phyloP scores from a whole-genome alignment of 768 basidiomycete species.

The Flagelloscypha sp. region DNA sequence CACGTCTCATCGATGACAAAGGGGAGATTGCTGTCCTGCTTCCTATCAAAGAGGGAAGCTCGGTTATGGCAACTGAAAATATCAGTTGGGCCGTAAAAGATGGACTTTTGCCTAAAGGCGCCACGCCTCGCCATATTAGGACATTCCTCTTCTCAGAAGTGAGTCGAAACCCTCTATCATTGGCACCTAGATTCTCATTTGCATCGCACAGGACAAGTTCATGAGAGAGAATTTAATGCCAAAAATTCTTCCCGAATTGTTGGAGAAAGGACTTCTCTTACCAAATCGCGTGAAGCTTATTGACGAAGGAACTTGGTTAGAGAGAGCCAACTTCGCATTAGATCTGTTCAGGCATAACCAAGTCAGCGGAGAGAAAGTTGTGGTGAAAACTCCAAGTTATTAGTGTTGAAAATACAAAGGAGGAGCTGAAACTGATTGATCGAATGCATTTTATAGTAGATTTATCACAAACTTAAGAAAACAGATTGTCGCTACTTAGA shows the following conservation, averaged over 20 bases:
- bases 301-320: slow-evolving; percentile 33
- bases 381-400: no score
- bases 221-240: slow-evolving; percentile 37
- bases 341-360: slow-evolving; percentile 38
- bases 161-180: slow-evolving; percentile 6
- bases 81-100: slow-evolving; percentile 18
- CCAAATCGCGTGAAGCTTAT: slow-evolving; percentile 34
- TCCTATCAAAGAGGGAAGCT: slow-evolving; percentile 38
- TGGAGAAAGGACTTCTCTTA: slow-evolving; percentile 28
- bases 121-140: slow-evolving; percentile 29
- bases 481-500: no score
- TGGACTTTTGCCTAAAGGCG: slow-evolving; percentile 30
- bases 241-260: slow-evolving; percentile 34
- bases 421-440: no score
- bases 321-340: slow-evolving; percentile 33
- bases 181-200: slow-evolving; percentile 1
- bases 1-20: slow-evolving; percentile 26
- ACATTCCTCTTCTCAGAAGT: slow-evolving; percentile 35
- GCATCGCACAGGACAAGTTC: slow-evolving; percentile 26
- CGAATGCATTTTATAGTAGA: no score
- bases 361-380: slow-evolving; percentile 42
- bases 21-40: slow-evolving; percentile 35
- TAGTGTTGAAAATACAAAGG: no score
- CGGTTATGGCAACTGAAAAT: slow-evolving; percentile 22
- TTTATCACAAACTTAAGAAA: no score